phyloP scores from a whole-genome alignment of 1,284 basidiomycete genomes.

The Papiliotrema nemorosa region DNA sequence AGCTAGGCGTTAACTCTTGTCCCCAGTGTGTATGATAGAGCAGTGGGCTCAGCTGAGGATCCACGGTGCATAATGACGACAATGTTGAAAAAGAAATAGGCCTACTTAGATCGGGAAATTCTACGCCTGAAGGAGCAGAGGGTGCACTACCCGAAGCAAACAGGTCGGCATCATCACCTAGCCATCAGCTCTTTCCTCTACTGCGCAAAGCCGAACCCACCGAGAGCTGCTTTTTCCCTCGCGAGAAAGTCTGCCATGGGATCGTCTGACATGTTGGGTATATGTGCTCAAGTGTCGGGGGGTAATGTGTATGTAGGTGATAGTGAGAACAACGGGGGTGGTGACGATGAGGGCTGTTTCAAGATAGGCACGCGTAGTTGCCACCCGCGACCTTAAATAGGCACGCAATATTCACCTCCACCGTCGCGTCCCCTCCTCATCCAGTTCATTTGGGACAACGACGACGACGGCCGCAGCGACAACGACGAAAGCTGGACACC shows the following conservation, averaged over 20 bases:
- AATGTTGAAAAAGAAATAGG: no score
- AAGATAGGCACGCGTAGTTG: no score
- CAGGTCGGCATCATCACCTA: conserved; percentile 48
- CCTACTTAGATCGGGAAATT: conserved; percentile 40
- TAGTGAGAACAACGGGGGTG: neutral
- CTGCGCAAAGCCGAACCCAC: conserved; percentile 20
- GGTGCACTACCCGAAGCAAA: conserved; percentile 40
- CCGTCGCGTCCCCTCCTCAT: neutral
- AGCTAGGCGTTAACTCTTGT: conserved; percentile 4
- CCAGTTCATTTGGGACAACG: neutral
- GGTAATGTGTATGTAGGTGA: neutral
- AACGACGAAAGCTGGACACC: neutral
- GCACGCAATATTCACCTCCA: no score
- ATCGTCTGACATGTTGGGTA: conserved; percentile 46
- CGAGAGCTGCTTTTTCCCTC: conserved; percentile 46
- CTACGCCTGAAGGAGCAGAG: conserved; percentile 38
- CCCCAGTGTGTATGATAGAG: neutral
- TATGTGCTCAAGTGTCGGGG: neutral
- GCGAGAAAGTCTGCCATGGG: conserved; percentile 50
- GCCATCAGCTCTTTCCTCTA: neutral
- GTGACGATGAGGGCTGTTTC: neutral
- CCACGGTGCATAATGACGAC: no score
- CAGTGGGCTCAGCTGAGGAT: no score
- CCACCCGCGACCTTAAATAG: no score
- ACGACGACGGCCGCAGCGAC: neutral